phyloP scores from a whole-genome alignment of 1,284 basidiomycete genomes.

The Cutaneotrichosporon sp. region DNA sequence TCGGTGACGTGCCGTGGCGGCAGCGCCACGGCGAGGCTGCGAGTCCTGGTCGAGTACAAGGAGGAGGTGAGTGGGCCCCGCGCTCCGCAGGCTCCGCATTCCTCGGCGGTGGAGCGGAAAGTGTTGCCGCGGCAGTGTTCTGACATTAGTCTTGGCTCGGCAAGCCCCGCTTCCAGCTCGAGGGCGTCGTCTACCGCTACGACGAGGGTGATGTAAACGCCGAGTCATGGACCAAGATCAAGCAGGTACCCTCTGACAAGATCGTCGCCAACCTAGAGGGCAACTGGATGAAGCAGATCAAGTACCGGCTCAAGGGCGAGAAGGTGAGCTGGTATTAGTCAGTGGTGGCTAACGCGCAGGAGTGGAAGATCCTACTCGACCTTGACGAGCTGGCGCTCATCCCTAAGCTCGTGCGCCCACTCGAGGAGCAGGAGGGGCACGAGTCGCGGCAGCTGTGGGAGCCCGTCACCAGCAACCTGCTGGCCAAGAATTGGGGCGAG shows the following conservation, averaged over 20 bases:
- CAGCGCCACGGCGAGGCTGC: constrained; percentile 62
- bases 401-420: constrained; percentile 79
- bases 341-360: constrained; percentile 47
- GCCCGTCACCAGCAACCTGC: constrained; percentile 71
- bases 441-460: constrained; percentile 92
- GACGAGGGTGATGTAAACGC: constrained; percentile 56
- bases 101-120: background rate
- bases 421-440: constrained; percentile 72
- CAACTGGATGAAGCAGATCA: constrained; percentile 79
- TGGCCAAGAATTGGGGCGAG: constrained; percentile 83
- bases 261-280: constrained; percentile 84
- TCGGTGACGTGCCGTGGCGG: constrained; percentile 79
- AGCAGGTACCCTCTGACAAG: constrained; percentile 79
- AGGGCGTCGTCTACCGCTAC: constrained; percentile 87
- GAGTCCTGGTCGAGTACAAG: constrained; percentile 89
- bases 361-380: constrained; percentile 74
- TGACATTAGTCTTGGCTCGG: constrained; percentile 80
- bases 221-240: constrained; percentile 74
- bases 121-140: background rate
- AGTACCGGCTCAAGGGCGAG: constrained; percentile 71
- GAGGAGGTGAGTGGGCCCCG: constrained; percentile 79
- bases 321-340: constrained; percentile 52
- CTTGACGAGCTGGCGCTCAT: constrained; percentile 71
- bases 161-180: constrained; percentile 79
- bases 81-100: too few relatives aligned